Evolutionary conservation across 441 rosid species (phyloP), one percentile per base, ranked within the genome.

Genomic region (Erodium chrysanthum): DNA sequence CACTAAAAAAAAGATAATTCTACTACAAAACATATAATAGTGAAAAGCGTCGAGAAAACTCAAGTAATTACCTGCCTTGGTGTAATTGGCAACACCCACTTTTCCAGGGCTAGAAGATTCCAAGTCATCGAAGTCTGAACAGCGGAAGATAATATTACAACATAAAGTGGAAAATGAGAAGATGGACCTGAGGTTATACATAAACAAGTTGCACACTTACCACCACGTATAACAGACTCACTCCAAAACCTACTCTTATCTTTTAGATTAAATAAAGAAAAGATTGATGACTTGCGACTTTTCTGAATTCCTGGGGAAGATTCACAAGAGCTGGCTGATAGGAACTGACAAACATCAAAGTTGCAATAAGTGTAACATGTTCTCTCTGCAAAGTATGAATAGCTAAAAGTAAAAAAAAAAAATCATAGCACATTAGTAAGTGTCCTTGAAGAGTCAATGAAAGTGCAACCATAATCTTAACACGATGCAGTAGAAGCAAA

Each of bases 241-340:
- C 89, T 89, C 99, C 99, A 94, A 73, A 86, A 94, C 76, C 84
- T 84, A 81, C 96, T 94, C 82, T 80, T 88, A 17, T 84, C 91
- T 75, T 74, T 89, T 74, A 93, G 91, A 75, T 89, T 93, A 80
- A 93, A 93, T 80, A 93, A 77, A 31, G 98, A 93, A 70, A 93
- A 89, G 48, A 91, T 86, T 0, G 98, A 88, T 66, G 85, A 77
- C 66, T 70, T 85, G 17, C 76, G 80, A 22, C 80, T 70, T 70
- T 66, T 80, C 62, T 82, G 87, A 70, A 66, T 70, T 21, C 72
- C 74, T 29, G 31, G n/a, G 6, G 81, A 64, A 58, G 78, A 67
- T 37, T 78, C 91, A 33, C 74, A 71, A 0, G 89, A 77, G 21
- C 74, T 68, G 5, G 74, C 72, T 20, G 80, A 80, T 63, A 79